Base-by-base conservation (phyloP, 163 green algal species). In the Trebouxiophyceae sp. region DNA sequence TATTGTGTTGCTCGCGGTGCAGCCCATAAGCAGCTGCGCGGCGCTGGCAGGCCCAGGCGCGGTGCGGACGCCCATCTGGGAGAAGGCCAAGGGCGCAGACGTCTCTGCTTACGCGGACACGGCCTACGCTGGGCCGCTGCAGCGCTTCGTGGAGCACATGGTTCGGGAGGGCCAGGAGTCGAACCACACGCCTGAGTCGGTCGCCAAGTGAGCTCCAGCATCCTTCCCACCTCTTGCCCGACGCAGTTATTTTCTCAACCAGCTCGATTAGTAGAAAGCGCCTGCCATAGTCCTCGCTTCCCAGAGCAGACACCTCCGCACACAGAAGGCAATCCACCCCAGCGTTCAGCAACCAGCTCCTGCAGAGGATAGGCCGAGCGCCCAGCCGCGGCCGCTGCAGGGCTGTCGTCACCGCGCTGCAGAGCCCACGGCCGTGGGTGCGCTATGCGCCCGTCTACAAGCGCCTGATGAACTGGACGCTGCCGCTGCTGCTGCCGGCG, bases 51-150 rank as follows among this genome's bases (percentile, higher is more conserved):
- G 61, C 12, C 61, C 61, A 2, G 61, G 45, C 4, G 61, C 28
- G 0, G 61, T 67, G 30, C 22, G 8, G 45, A 59, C 61, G 28
- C 61, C 44, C 1, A 67, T 67, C 46, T 67, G 61, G 61, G 61
- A 67, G 45, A 67, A 67, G 61, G 45, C 46, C 46, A 28, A 67
- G 61, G 19, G 28, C 28, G 24, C 29, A 20, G 45, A 58, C 29
- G 2, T 58, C 24, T 33, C 24, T 2, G 19, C 20, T 1, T 59
- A 67, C 16, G 61, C 46, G 5, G 22, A 45, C 28, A 67, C 29
- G 3, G 24, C 27, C 4, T 59, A 67, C 61, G 2, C 26, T 7
- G 28, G 31, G 19, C 4, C 45, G 2, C 61, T 60, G n/a, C 3
- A 20, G 23, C 20, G 19, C 1, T 67, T 67, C 32, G 45, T 1